A percentile compares a stretch with the other conserved stretches of the same genome.
Conservation (phyloP, 306 rosid genomes). For the Boehmeria nivea region DNA sequence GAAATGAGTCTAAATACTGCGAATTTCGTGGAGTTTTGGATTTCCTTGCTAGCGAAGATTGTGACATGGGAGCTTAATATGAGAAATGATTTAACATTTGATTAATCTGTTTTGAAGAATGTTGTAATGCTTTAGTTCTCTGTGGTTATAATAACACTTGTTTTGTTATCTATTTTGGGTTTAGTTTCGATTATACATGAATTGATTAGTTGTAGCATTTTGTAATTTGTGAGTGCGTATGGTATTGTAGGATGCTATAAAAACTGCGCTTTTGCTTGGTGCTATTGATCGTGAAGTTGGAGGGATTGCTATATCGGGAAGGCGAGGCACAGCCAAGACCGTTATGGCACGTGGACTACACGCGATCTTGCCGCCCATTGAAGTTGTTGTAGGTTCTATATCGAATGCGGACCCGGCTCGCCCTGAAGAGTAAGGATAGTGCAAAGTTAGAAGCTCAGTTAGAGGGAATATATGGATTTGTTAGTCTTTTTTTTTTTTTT, state of each 20-base stretch:
- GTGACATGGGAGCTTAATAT: too few relatives aligned
- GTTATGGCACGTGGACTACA: conserved; percentile 94
- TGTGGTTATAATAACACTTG: not conserved
- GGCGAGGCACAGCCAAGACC: conserved; percentile 91
- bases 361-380: conserved; percentile 89
- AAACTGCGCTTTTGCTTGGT: conserved; percentile 92
- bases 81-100: not conserved
- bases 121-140: not conserved
- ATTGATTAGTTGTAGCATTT: not conserved
- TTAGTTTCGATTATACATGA: not conserved
- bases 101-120: too few relatives aligned
- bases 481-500: not conserved
- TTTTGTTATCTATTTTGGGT: not conserved
- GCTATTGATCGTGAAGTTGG: conserved; percentile 81
- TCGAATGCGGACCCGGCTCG: conserved; percentile 87
- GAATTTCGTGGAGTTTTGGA: not conserved
- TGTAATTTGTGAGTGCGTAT: not conserved
- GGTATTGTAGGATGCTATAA: conserved; percentile 74
- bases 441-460: conserved; percentile 9
- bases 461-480: not conserved
- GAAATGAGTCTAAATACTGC: not conserved
- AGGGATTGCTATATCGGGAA: conserved; percentile 92
- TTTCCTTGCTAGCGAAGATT: too few relatives aligned
- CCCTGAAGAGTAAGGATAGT: conserved; percentile 82
- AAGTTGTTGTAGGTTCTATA: conserved; percentile 72